A percentile compares a stretch with the other conserved stretches of the same genome.
Evolutionary conservation across 805 yeast species (phyloP).

Genomic region (Starmerella roubikii): DNA sequence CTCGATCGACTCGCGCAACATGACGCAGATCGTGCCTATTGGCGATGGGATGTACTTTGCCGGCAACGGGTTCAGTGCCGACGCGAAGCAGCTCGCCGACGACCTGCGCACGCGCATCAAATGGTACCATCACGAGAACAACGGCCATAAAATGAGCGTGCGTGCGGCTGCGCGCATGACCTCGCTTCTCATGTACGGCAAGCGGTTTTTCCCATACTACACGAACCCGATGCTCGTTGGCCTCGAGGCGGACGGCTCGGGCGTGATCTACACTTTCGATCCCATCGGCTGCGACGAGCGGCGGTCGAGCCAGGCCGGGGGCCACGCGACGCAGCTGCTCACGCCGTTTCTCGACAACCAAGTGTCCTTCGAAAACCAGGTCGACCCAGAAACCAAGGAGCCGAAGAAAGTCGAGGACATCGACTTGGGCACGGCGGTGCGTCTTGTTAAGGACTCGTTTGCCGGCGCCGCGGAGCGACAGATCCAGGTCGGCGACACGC

Average conservation of each 20-base stretch:
- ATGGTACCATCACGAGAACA: conserved; percentile 89
- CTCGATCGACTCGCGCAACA: conserved; percentile 82
- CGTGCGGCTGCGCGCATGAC: conserved; percentile 76
- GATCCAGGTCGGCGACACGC: conserved; percentile 94
- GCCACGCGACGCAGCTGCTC: conserved; percentile 89
- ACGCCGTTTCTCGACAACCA: conserved; percentile 98
- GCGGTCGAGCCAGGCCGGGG: conserved; percentile 95
- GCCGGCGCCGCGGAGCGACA: conserved; percentile 96
- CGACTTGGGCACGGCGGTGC: conserved; percentile 69
- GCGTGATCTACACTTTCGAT: conserved; percentile 90
- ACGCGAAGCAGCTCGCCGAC: conserved; percentile 72
- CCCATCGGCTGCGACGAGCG: conserved; percentile 97
- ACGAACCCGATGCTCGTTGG: conserved; percentile 94
- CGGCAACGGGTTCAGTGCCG: conserved; percentile 95
- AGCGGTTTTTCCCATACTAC: conserved; percentile 92
- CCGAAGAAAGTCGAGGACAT: conserved; percentile 52
- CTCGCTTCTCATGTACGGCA: conserved; percentile 80
- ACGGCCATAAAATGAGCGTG: conserved; percentile 49
- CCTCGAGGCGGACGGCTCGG: conserved; percentile 78
- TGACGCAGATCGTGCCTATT: conserved; percentile 75
- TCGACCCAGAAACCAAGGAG: conserved; percentile 57
- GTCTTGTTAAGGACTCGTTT: conserved; percentile 85
- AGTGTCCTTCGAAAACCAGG: conserved; percentile 89
- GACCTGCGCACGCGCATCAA: conserved; percentile 39
- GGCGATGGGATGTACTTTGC: conserved; percentile 81